Base-by-base conservation (phyloP, 352 stramenopile species). In the Aphanomyces invadans region DNA sequence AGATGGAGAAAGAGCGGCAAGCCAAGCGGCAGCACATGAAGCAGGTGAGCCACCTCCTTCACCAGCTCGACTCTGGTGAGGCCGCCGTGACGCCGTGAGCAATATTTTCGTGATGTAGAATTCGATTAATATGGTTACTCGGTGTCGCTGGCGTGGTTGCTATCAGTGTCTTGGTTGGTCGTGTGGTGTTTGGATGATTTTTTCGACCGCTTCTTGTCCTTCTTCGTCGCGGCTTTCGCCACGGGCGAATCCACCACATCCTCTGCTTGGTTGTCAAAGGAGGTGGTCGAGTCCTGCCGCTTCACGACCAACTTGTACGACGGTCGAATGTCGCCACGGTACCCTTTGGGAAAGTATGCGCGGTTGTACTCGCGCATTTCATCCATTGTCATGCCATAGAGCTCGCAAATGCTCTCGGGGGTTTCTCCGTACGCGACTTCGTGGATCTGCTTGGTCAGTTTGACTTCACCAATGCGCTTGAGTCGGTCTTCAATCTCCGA, bases 401-500 rank as follows among this genome's bases (percentile, higher is more conserved):
- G 65, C 33, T 72, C 74, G 0, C 79, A 80, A 55, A 94, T 73
- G 17, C 61, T 72, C 61, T 90, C 74, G 17, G 85, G 83, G n/a
- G 85, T 90, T 29, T 94, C 85, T 45, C 77, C 83, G 1, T 65
- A 56, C 42, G 86, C 74, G n/a, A 94, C 85, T 10, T 87, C 69
- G 60, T 94, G 82, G 57, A 94, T 94, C 71, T 92, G 81, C 76
- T 91, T 92, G 49, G 81, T 94, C 32, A 94, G 83, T 65, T 82
- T 89, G 39, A 94, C 74, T 56, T 94, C 85, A 0, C 77, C 81
- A 29, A 92, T 77, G 62, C 92, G 86, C 59, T 81, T 78, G 62
- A 81, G 74, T 57, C 70, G 72, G n/a, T 76, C 73, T 25, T 80
- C 83, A 60, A 74, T 67, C 21, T 76, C 74, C 12, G 81, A 77